A percentile compares a stretch with the other conserved stretches of the same genome.
Evolutionary conservation across 108 stramenopile genomes (phyloP).

Genomic region (Skeletonema tropicum): DNA sequence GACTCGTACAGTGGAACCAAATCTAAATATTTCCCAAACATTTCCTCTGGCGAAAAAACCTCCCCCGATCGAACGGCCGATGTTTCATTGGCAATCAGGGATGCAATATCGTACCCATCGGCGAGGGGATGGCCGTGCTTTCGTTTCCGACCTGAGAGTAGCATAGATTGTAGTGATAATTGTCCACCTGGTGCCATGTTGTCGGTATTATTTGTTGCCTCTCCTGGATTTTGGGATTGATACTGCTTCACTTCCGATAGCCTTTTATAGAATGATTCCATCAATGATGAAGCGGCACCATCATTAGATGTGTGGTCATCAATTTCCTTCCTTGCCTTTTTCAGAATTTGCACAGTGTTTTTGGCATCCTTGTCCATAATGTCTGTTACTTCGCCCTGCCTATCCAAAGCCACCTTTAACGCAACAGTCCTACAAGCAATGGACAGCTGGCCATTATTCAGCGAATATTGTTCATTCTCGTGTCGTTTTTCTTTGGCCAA

Average conservation of each 20-base stretch:
- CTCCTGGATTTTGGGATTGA: constrained; percentile 60
- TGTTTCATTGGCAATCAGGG: constrained; percentile 49
- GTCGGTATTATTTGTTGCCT: neutral
- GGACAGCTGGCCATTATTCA: constrained; percentile 67
- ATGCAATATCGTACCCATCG: constrained; percentile 85
- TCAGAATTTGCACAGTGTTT: constrained; percentile 13
- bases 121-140: constrained; percentile 70
- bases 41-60: constrained; percentile 70
- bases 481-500: constrained; percentile 23
- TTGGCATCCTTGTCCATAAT: constrained; percentile 35
- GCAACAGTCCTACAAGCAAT: constrained; percentile 52
- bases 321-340: constrained; percentile 10
- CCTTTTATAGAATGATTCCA: constrained; percentile 64
- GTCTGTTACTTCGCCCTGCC: constrained; percentile 46
- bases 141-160: constrained; percentile 52
- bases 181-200: neutral
- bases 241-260: constrained; percentile 70
- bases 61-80: constrained; percentile 51
- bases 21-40: constrained; percentile 84
- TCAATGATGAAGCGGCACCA: constrained; percentile 22
- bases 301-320: constrained; percentile 25
- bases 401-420: constrained; percentile 42
- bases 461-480: constrained; percentile 42
- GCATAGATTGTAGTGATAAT: neutral
- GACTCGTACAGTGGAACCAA: constrained; percentile 53